These are phyloP conservation scores for Nepenthes mirabilis DNA, from an alignment of 148 eudicot species.

Conservation along the genomic window DNA sequence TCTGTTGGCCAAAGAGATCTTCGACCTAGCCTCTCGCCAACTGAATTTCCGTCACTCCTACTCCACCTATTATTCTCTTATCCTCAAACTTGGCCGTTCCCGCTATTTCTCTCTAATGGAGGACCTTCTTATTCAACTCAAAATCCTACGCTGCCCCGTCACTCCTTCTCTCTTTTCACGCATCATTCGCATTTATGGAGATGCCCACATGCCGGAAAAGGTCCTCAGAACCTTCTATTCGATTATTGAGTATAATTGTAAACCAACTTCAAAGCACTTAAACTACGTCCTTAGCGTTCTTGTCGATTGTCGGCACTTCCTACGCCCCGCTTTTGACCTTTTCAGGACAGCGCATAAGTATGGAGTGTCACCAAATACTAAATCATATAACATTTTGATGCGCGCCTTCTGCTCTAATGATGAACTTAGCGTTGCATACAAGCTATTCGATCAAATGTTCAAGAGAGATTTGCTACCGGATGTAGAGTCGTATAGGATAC, in stretches of 20 bases:
- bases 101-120: constrained; percentile 65
- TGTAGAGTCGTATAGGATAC: constrained; percentile 60
- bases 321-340: constrained; percentile 63
- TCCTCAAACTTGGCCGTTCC: constrained; percentile 53
- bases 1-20: constrained; percentile 75
- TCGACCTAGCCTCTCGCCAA: constrained; percentile 62
- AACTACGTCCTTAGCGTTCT: constrained; percentile 47
- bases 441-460: constrained; percentile 72
- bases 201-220: constrained; percentile 61
- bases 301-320: constrained; percentile 26
- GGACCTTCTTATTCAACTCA: constrained; percentile 28
- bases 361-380: constrained; percentile 36
- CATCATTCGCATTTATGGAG: constrained; percentile 56
- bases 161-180: constrained; percentile 55
- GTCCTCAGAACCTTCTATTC: constrained; percentile 52
- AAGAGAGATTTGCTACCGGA: constrained; percentile 70
- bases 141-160: constrained; percentile 22
- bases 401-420: constrained; percentile 51
- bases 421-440: constrained; percentile 57
- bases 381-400: constrained; percentile 69
- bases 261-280: constrained; percentile 51
- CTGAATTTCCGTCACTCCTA: constrained; percentile 58
- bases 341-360: constrained; percentile 43
- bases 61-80: constrained; percentile 44
- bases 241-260: constrained; percentile 38